Percentiles rank a stretch among this genome's conserved stretches.
Conservation (phyloP, 2,329 filamentous ascomycete genomes). For the Diaporthe sp. region DNA sequence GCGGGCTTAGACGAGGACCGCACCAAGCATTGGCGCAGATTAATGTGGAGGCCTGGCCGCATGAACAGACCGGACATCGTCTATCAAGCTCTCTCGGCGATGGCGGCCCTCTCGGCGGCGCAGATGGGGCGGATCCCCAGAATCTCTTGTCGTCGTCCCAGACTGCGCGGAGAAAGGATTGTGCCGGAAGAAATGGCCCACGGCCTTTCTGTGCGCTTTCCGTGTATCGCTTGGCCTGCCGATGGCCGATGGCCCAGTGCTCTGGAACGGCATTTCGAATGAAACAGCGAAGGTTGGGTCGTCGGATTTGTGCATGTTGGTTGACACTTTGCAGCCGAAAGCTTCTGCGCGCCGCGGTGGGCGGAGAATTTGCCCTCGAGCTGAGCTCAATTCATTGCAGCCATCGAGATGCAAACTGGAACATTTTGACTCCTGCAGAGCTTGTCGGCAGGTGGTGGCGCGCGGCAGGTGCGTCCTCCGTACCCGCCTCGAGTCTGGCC, state of each 20-base stretch:
- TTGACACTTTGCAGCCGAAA: constrained; percentile 17
- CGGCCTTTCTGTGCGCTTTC: background rate
- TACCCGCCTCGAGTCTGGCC: background rate
- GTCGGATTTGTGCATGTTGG: constrained; percentile 7
- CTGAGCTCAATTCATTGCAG: background rate
- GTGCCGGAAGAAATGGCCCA: background rate
- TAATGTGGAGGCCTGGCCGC: constrained; percentile 15
- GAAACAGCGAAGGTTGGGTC: constrained; percentile 25
- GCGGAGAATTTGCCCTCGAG: background rate
- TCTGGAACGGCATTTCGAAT: constrained; percentile 24
- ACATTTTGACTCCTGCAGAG: background rate
- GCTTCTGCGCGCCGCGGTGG: background rate
- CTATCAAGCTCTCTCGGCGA: constrained; percentile 26
- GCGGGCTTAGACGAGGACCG: background rate
- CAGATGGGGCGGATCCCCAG: background rate
- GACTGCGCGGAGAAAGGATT: background rate
- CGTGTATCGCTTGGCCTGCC: background rate
- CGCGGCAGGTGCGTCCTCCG: background rate
- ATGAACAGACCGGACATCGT: constrained; percentile 6
- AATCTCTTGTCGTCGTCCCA: background rate
- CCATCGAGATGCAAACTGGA: background rate
- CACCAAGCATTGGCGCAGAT: constrained; percentile 28
- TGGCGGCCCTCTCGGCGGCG: background rate
- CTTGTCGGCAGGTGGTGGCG: background rate
- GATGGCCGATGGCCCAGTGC: constrained; percentile 10